Percentiles rank a stretch among this genome's conserved stretches.
Evolutionary conservation across 495 filamentous ascomycete genomes (phyloP).

Genomic region (Talaromyces borbonicus): DNA sequence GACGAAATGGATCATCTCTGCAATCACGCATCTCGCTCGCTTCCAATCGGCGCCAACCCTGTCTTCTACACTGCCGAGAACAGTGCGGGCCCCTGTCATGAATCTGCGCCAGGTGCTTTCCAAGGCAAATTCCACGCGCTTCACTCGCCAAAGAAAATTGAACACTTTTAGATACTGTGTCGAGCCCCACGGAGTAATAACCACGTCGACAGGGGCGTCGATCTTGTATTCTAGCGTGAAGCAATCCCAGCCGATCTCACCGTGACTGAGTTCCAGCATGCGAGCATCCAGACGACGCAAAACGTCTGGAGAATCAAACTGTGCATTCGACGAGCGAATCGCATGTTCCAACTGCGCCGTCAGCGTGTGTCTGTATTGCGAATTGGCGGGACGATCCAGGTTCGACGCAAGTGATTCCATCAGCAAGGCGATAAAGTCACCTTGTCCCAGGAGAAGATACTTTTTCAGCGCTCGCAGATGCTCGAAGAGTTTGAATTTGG

Average conservation of each 20-base stretch:
- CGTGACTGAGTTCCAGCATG: constrained; percentile 90
- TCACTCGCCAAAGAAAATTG: constrained; percentile 98
- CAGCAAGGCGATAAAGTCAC: constrained; percentile 93
- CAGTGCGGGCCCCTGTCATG: constrained; percentile 90
- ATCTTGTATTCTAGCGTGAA: constrained; percentile 99
- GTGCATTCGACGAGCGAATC: constrained; percentile 92
- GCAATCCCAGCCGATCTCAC: constrained; percentile 98
- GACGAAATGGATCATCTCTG: constrained; percentile 98
- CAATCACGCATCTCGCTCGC: constrained; percentile 70
- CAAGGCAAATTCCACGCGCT: constrained; percentile 92
- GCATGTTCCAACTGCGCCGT: constrained; percentile 97
- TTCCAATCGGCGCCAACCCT: constrained; percentile 82
- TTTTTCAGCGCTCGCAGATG: constrained; percentile 89
- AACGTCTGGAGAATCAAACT: constrained; percentile 90
- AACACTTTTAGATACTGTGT: constrained; percentile 98
- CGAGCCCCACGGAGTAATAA: constrained; percentile 89
- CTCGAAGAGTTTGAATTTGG: constrained; percentile 87
- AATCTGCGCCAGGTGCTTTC: constrained; percentile 86
- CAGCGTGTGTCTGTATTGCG: constrained; percentile 88
- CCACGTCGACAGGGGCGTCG: constrained; percentile 92
- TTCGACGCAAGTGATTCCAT: constrained; percentile 94
- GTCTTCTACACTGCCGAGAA: constrained; percentile 72
- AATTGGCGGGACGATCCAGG: constrained; percentile 88
- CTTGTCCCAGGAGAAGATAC: constrained; percentile 88
- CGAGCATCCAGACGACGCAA: constrained; percentile 86